Conservation (phyloP, 352 stramenopile species). For the Globisporangium alternatum region DNA sequence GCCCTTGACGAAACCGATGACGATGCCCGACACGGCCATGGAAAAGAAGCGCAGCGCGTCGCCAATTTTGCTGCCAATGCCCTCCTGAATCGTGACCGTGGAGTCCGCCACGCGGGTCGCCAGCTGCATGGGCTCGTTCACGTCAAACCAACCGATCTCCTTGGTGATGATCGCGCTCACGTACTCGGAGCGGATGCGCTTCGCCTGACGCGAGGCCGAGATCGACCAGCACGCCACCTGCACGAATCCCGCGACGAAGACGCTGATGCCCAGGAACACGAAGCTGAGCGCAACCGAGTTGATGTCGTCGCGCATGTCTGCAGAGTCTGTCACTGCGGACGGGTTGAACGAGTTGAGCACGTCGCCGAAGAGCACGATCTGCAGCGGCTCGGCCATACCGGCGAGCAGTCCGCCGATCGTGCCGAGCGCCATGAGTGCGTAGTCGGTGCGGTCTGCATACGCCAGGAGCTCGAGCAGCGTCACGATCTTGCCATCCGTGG, state of each 20-base stretch:
- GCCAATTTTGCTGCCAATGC: constrained; percentile 60
- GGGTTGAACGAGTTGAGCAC: constrained; percentile 35
- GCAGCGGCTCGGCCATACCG: constrained; percentile 16
- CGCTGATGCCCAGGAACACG: constrained; percentile 23
- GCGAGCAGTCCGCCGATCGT: constrained; percentile 15
- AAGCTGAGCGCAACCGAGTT: constrained; percentile 33
- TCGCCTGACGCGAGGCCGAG: constrained; percentile 54
- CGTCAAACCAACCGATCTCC: constrained; percentile 50
- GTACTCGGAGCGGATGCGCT: constrained; percentile 32
- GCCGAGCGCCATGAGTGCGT: constrained; percentile 24
- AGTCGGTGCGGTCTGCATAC: constrained; percentile 30
- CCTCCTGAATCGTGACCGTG: constrained; percentile 53
- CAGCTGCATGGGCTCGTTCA: constrained; percentile 33
- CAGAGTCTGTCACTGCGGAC: neutral
- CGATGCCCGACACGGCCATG: constrained; percentile 60
- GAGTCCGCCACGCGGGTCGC: constrained; percentile 28
- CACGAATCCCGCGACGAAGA: constrained; percentile 32
- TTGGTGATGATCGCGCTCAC: constrained; percentile 32
- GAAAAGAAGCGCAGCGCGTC: constrained; percentile 54
- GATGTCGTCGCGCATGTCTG: constrained; percentile 36
- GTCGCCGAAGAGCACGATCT: constrained; percentile 39
- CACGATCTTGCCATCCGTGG: constrained; percentile 35
- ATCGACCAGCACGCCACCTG: constrained; percentile 63
- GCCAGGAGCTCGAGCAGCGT: constrained; percentile 43
- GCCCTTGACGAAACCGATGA: constrained; percentile 59